Base-by-base conservation (phyloP, 1,284 basidiomycete genomes). In the Ganoderma leucocontextum region DNA sequence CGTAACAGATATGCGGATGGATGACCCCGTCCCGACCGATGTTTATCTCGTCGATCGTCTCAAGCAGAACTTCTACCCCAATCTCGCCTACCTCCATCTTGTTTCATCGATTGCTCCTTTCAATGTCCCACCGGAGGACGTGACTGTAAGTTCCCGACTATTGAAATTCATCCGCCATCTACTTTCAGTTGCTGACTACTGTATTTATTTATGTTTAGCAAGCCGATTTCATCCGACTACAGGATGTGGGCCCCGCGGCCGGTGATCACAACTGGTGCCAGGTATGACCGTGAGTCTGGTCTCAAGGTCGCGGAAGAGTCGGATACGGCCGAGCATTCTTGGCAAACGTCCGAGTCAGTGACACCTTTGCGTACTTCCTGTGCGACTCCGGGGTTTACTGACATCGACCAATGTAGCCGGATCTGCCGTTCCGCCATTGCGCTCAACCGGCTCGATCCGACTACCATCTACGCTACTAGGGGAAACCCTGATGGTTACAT, bases 41-140 rank as follows among this genome's bases (percentile, higher is more conserved):
- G 70, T 73, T 3, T 74, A 80, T 63, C 60, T 83, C 29, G 75
- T 81, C 22, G 63, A 68, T 19, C 55, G 76, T 49, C 67, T 83
- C 10, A 72, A 69, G 8, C 66, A 74, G n/a, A 64, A 64, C n/a
- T n/a, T n/a, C 0, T 77, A 80, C 69, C 84, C 86, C 8, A 74
- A 80, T 19, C 77, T 88, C 1, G 85, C 83, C 1, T 89, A 87
- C 72, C 64, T 88, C 52, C 87, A 89, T 76, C 72, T 81, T 22
- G 76, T 86, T 33, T 84, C 85, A 71, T 76, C 74, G 74, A 63
- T 74, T 63, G 70, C 69, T 4, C 44, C 61, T 38, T 33, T 9
- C n/a, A 29, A 6, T n/a, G 29, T 12, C 41, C 52, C 57, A 13
- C 59, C 44, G 22, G 19, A 19, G 38, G 62, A 63, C 6, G 22